Evolutionary conservation across 2,329 filamentous ascomycete genomes (phyloP).

Genomic region (Neopestalotiopsis sp.): DNA sequence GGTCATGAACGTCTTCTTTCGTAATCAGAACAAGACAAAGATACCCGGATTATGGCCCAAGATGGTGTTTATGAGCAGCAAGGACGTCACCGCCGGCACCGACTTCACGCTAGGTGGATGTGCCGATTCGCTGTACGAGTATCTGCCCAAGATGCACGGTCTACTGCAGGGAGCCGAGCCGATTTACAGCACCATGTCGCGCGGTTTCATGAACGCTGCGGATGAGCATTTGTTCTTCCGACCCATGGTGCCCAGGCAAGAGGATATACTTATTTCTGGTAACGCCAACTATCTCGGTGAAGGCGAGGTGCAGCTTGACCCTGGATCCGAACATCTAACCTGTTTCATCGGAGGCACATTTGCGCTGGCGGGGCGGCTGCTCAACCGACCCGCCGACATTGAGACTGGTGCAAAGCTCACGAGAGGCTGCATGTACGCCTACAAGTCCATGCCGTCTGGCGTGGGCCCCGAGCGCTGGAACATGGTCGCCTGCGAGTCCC

Average conservation of each 20-base stretch:
- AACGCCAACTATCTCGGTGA: constrained; percentile 43
- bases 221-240: constrained; percentile 70
- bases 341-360: constrained; percentile 78
- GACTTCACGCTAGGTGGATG: constrained; percentile 43
- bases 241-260: constrained; percentile 64
- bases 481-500: constrained; percentile 48
- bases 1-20: constrained; percentile 71
- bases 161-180: constrained; percentile 64
- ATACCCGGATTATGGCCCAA: constrained; percentile 79
- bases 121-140: constrained; percentile 55
- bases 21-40: constrained; percentile 67
- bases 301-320: constrained; percentile 32
- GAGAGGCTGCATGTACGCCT: constrained; percentile 68
- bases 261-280: constrained; percentile 69
- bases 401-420: constrained; percentile 62
- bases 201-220: constrained; percentile 59
- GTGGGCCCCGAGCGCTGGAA: constrained; percentile 67
- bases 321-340: constrained; percentile 62
- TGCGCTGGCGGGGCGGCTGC: constrained; percentile 68
- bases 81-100: constrained; percentile 42
- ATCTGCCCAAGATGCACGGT: constrained; percentile 68
- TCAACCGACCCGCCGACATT: constrained; percentile 59
- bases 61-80: constrained; percentile 64
- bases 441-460: constrained; percentile 60
- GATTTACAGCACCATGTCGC: constrained; percentile 45